phyloP scores from a whole-genome alignment of 2,329 filamentous ascomycete species.

The Apiospora kogelbergensis region DNA sequence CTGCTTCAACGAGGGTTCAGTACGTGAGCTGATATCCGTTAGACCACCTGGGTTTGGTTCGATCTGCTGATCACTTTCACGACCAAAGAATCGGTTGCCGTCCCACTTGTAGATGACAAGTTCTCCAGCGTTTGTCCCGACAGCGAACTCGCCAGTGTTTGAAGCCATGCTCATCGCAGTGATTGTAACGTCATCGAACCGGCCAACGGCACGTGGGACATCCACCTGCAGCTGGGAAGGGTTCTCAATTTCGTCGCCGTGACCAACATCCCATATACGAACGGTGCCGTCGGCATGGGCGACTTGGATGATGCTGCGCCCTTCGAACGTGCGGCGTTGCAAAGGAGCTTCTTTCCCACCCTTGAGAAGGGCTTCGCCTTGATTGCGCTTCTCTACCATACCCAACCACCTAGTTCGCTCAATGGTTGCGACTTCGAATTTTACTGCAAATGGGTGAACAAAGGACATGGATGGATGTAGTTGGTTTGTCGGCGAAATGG shows the following conservation, averaged over 20 bases:
- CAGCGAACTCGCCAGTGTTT: conserved; percentile 80
- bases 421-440: conserved; percentile 69
- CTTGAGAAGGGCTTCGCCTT: conserved; percentile 74
- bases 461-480: conserved; percentile 85
- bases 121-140: conserved; percentile 81
- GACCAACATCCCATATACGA: conserved; percentile 89
- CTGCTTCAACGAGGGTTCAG: conserved; percentile 72
- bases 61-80: conserved; percentile 53
- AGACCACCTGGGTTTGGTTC: conserved; percentile 67
- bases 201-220: conserved; percentile 75
- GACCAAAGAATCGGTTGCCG: conserved; percentile 71
- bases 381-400: conserved; percentile 79
- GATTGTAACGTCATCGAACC: conserved; percentile 75
- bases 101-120: conserved; percentile 86
- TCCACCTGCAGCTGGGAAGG: conserved; percentile 79
- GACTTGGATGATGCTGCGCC: conserved; percentile 80
- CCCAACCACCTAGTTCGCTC: conserved; percentile 84
- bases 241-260: conserved; percentile 93
- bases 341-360: conserved; percentile 75
- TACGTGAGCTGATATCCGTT: conserved; percentile 70
- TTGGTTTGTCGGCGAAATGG: conserved; percentile 90
- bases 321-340: conserved; percentile 74
- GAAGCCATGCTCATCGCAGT: conserved; percentile 77
- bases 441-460: conserved; percentile 84
- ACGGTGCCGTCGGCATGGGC: conserved; percentile 90